Evolutionary conservation across 2,329 filamentous ascomycete species (phyloP), one percentile per base, ranked within the genome.

Genomic region (Ambrosiella beaveri): DNA sequence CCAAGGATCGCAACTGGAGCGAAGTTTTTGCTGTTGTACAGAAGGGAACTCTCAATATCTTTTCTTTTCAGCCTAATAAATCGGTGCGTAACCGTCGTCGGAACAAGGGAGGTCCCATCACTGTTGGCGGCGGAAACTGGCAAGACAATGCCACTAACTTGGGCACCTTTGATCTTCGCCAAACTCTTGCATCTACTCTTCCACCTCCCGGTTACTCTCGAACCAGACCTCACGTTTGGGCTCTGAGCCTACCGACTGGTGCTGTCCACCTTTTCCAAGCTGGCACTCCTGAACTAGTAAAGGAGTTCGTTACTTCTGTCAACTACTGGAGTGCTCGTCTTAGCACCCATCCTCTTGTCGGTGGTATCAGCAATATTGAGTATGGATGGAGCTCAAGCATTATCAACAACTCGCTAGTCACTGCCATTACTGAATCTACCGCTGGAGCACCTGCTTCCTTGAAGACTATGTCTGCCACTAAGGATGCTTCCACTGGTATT

Each of bases 191-290:
- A 9, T 95, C 88, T 58, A 82, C 86, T 0, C 78, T 98, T 12
- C 93, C 93, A 7, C 79, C 89, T 0, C 91, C 93, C 0, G 93
- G 93, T 9, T 97, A 97, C 70, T 96, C 89, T 39, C 89, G 94
- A 65, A 80, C 83, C 36, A 79, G 93, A 9, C 90, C 90, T 3
- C 83, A 97, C 68, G 93, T 98, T 1, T 98, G 90, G 86, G 91
- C 93, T 1, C 73, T 98, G 56, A 95, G 87, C 62, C 74, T 98
- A 51, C 91, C 93, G 0, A 94, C 84, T 1, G 93, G 93, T 11
- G 91, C 91, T 0, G 90, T 98, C 0, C 93, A 98, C 68, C 77
- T 98, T n/a, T 98, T 98, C 77, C 90, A 97, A 66, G 93, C 93
- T 54, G 93, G 93, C 58, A 98, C 93, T 0, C 82, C 88, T 0